A percentile compares a stretch with the other conserved stretches of the same genome.
These are phyloP conservation scores for Monosporozyma siamensis DNA, from an alignment of 805 yeast genomes.

Conservation along the genomic window DNA sequence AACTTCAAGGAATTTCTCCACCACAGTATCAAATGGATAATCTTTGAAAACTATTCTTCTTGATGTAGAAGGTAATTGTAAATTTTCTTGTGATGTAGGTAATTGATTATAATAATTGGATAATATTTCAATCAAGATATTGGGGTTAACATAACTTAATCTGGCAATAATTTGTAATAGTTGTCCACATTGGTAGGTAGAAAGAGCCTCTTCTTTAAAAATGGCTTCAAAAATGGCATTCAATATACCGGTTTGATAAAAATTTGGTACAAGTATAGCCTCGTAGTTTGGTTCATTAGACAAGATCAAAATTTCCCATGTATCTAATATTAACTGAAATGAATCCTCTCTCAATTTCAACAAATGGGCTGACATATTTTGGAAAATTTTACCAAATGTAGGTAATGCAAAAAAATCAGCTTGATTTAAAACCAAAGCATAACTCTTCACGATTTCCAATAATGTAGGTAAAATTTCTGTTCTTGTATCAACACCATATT, in stretches of 20 bases:
- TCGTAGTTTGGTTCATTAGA: constrained; percentile 20
- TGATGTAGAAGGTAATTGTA: constrained; percentile 15
- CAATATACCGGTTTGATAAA: constrained; percentile 22
- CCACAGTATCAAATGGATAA: constrained; percentile 18
- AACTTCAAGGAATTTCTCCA: constrained; percentile 26
- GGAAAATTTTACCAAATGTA: constrained; percentile 31
- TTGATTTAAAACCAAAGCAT: constrained; percentile 39
- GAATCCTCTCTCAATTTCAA: constrained; percentile 64
- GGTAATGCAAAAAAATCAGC: constrained; percentile 30
- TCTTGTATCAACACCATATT: constrained; percentile 52
- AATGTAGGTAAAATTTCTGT: constrained; percentile 67
- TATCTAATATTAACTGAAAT: constrained; percentile 38
- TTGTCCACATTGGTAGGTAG: constrained; percentile 29
- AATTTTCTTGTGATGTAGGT: constrained; percentile 17
- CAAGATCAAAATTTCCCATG: constrained; percentile 27
- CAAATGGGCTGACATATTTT: constrained; percentile 44
- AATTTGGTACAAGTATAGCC: constrained; percentile 16
- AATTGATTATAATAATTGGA: constrained; percentile 18
- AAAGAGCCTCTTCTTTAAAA: constrained; percentile 24
- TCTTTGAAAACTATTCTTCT: constrained; percentile 21
- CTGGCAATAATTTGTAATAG: constrained; percentile 31
- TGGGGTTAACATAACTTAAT: constrained; percentile 29
- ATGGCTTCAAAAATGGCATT: constrained; percentile 22
- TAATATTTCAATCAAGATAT: constrained; percentile 25
- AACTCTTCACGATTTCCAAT: constrained; percentile 53